Base-by-base conservation (phyloP, 768 basidiomycete species). In the Chiua virens region DNA sequence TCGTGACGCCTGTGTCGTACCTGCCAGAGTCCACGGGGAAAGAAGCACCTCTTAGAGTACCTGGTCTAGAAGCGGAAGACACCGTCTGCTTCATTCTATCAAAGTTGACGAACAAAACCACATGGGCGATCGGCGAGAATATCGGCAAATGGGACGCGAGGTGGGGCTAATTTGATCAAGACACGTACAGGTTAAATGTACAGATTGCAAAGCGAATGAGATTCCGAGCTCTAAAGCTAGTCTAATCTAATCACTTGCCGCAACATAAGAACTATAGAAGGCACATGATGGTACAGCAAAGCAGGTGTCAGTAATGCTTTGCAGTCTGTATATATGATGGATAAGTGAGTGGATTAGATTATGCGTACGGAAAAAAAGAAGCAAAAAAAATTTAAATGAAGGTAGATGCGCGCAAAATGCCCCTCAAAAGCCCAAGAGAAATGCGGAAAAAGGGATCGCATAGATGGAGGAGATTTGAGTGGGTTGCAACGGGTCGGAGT, bases 41-140 rank as follows among this genome's bases (percentile, higher is more conserved):
- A 23, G 66, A 72, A 25, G 58, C 63, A 1, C 74, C 76, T 0
- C 48, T 65, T 5, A 71, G 80, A 35, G 60, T 77, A 5, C 78
- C 83, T 4, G 68, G 75, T 23, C 56, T 45, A 11, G 75, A 82
- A 37, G 79, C 77, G 3, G 83, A 84, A 46, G 82, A 85, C 53
- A 79, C 78, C 2, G 74, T 75, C 67, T 75, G 70, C 57, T 47
- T 82, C 35, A 56, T 82, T 40, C 47, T 79, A 66, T 40, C 66
- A 56, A 45, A 54, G 28, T 45, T 45, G 2, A 34, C 47, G 18
- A 46, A 14, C 17, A 44, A 20, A 20, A 50, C 52, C 3, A 60
- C 57, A 0, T 85, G 80, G 77, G 69, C 72, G 20, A 61, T 79
- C 34, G 71, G 67, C 7, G 78, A 85, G 55, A 76, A 75, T 39